Percentiles rank a stretch among this genome's conserved stretches.
These are phyloP conservation scores for Trematosphaeria pertusa DNA, from an alignment of 2,329 filamentous ascomycete species.

Conservation along the genomic window DNA sequence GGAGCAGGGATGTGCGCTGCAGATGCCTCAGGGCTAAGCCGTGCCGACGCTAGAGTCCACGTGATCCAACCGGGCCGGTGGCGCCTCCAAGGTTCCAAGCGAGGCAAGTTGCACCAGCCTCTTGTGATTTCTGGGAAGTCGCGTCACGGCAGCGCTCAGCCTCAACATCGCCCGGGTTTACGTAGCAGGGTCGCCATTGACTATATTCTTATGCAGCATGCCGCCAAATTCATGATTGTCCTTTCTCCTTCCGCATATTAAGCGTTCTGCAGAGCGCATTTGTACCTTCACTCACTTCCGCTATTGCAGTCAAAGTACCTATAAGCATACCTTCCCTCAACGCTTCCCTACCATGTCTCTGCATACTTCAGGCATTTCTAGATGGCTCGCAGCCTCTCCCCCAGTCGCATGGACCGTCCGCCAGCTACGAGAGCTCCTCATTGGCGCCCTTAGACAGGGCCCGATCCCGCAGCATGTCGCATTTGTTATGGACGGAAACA, in stretches of 20 bases:
- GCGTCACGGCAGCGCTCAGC: constrained; percentile 39
- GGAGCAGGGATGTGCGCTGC: constrained; percentile 1
- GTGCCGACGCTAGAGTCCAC: neutral
- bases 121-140: constrained; percentile 29
- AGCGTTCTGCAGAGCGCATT: constrained; percentile 5
- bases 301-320: constrained; percentile 12
- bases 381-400: constrained; percentile 86
- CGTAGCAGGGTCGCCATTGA: constrained; percentile 38
- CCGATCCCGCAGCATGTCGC: constrained; percentile 94
- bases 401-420: constrained; percentile 89
- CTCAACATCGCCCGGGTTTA: constrained; percentile 33
- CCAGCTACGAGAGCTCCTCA: constrained; percentile 80
- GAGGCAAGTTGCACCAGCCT: too few species aligned
- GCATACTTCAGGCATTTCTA: constrained; percentile 67
- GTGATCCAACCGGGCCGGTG: neutral
- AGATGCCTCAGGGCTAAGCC: constrained; percentile 3
- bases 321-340: constrained; percentile 12
- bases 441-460: constrained; percentile 87
- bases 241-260: constrained; percentile 5
- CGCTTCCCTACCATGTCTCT: constrained; percentile 53
- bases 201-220: constrained; percentile 36
- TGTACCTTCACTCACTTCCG: constrained; percentile 4
- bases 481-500: constrained; percentile 99
- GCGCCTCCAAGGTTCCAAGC: too few species aligned
- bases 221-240: constrained; percentile 30